A percentile compares a stretch with the other conserved stretches of the same genome.
Evolutionary conservation across 176 grass and related monocot species (phyloP).

Genomic region (Oryza longistaminata): DNA sequence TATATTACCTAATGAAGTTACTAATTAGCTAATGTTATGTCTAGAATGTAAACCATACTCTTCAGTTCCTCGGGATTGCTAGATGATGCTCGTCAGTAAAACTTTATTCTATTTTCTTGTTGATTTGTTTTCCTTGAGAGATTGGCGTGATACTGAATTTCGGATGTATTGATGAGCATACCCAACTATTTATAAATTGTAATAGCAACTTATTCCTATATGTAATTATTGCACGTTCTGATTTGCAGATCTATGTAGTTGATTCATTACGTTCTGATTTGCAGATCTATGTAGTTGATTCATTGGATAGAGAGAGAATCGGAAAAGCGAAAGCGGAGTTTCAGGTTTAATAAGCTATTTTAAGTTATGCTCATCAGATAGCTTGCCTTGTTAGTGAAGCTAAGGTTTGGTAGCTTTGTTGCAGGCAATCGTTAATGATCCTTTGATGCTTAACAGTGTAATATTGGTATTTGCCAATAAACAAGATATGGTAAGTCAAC

Average conservation of each 20-base stretch:
- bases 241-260: constrained; percentile 75
- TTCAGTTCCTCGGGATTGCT: background rate
- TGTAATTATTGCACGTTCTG: constrained; percentile 13
- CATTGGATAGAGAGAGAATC: constrained; percentile 80
- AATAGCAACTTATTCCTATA: background rate
- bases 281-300: constrained; percentile 85
- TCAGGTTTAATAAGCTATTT: constrained; percentile 48
- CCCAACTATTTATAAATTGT: background rate
- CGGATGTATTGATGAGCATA: background rate
- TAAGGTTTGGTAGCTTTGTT: constrained; percentile 37
- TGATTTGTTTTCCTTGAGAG: background rate
- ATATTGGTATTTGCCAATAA: constrained; percentile 82
- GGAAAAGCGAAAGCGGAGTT: constrained; percentile 77
- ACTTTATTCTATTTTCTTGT: background rate
- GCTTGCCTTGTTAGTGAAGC: constrained; percentile 18
- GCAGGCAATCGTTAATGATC: constrained; percentile 74
- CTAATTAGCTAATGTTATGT: background rate
- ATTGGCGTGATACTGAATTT: background rate
- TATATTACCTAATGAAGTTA: background rate
- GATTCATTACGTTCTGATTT: too few relatives aligned
- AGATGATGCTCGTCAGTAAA: background rate
- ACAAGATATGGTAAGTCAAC: constrained; percentile 71
- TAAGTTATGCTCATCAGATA: background rate
- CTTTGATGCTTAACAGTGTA: constrained; percentile 68
- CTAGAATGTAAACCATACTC: background rate